Percentiles rank a stretch among this genome's conserved stretches.
Evolutionary conservation across 768 basidiomycete genomes (phyloP).

Genomic region (Exsudoporus frostii): DNA sequence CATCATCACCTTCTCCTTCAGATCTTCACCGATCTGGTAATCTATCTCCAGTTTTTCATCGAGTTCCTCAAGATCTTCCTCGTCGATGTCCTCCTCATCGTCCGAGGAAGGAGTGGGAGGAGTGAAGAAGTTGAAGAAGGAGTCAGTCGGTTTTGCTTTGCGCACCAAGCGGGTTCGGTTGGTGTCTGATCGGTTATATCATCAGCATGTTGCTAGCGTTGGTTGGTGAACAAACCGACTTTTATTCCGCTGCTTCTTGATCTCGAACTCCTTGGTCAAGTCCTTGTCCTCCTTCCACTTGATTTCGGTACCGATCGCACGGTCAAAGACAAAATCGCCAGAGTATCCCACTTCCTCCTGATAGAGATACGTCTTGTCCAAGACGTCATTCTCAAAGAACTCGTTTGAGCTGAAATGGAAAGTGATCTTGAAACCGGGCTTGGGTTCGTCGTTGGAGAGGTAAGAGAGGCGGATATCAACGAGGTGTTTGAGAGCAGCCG

Average conservation of each 20-base stretch:
- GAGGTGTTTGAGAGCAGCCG: conserved; percentile 77
- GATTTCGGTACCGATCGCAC: conserved; percentile 87
- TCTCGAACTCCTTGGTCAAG: conserved; percentile 94
- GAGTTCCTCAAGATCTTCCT: conserved; percentile 83
- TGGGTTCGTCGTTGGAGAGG: conserved; percentile 56
- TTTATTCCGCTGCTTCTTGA: conserved; percentile 99
- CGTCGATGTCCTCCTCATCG: conserved; percentile 74
- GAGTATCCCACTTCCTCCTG: conserved; percentile 90
- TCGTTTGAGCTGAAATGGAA: conserved; percentile 84
- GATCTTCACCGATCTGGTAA: conserved; percentile 97
- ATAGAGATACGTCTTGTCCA: conserved; percentile 95
- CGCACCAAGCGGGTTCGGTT: conserved; percentile 79
- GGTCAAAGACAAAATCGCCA: conserved; percentile 96
- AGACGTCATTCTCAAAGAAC: conserved; percentile 78
- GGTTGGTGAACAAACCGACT: conserved; percentile 44
- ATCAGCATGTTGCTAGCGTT: neutral
- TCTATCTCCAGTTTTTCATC: conserved; percentile 94
- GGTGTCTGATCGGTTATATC: conserved; percentile 49
- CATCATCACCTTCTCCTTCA: conserved; percentile 85
- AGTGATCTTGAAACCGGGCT: conserved; percentile 88
- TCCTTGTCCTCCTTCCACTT: conserved; percentile 99
- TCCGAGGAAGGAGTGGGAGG: conserved; percentile 74
- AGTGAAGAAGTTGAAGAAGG: conserved; percentile 99
- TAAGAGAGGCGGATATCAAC: conserved; percentile 80
- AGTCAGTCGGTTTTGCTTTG: conserved; percentile 88